These are phyloP conservation scores for Kwoniella bestiolae DNA, from an alignment of 768 basidiomycete genomes.

Conservation along the genomic window DNA sequence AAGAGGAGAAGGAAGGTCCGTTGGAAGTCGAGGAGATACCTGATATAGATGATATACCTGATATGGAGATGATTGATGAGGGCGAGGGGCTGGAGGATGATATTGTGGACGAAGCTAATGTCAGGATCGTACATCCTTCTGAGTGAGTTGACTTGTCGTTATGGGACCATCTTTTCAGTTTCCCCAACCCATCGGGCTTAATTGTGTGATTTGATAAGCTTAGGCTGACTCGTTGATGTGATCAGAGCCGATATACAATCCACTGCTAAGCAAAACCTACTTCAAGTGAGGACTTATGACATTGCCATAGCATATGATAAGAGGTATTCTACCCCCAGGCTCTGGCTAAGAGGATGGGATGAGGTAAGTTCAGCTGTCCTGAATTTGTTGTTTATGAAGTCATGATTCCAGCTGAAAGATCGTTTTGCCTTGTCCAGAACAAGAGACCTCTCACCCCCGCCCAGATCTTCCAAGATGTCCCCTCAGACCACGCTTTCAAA, in stretches of 20 bases:
- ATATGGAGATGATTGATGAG: constrained; percentile 84
- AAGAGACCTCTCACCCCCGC: constrained; percentile 81
- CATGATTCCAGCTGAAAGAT: too few relatives aligned
- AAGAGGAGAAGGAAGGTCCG: constrained; percentile 27
- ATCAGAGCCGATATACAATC: constrained; percentile 47
- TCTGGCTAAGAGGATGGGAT: constrained; percentile 97
- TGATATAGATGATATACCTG: constrained; percentile 95
- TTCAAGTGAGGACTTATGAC: constrained; percentile 97
- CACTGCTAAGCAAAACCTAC: constrained; percentile 75
- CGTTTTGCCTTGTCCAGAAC: constrained; percentile 70
- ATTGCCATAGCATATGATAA: constrained; percentile 99
- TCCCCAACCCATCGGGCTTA: not conserved
- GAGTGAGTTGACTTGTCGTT: constrained; percentile 31
- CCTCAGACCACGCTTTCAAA: constrained; percentile 95
- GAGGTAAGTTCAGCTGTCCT: constrained; percentile 69
- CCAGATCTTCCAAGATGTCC: constrained; percentile 96
- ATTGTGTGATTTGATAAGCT: not conserved
- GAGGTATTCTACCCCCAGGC: constrained; percentile 97
- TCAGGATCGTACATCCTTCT: constrained; percentile 45
- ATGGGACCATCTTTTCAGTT: not conserved
- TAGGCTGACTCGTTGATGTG: constrained; percentile 4
- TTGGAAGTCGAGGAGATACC: constrained; percentile 67
- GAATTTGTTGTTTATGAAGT: too few relatives aligned
- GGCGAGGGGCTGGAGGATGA: constrained; percentile 70
- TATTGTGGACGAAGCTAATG: constrained; percentile 76